Conservation (phyloP, 129 eudicot species). For the Flaveria linearis region DNA sequence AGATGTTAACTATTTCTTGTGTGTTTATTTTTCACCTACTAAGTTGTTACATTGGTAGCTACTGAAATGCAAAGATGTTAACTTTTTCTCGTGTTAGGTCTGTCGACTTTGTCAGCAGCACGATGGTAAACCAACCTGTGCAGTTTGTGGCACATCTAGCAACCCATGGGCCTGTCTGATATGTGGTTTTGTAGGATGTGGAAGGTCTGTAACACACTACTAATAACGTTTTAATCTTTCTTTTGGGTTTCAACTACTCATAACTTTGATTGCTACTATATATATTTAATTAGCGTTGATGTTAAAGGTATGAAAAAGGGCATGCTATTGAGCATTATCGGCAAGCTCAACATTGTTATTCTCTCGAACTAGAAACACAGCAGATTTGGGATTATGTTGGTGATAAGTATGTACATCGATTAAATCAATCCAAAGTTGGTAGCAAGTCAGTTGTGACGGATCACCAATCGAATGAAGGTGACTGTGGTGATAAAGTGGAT, state of each 20-base stretch:
- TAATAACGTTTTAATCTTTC: neutral
- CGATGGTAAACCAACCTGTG: conserved; percentile 77
- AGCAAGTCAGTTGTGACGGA: conserved; percentile 54
- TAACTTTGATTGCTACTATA: conserved; percentile 5
- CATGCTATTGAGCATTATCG: conserved; percentile 84
- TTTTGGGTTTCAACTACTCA: neutral
- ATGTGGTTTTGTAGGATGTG: conserved; percentile 98
- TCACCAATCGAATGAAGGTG: conserved; percentile 59
- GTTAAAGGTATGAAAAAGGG: conserved; percentile 65
- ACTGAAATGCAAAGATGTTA: neutral
- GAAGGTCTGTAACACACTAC: conserved; percentile 53
- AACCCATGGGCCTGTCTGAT: conserved; percentile 88
- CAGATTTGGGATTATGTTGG: conserved; percentile 98
- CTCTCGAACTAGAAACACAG: conserved; percentile 81
- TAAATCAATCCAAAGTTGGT: conserved; percentile 83
- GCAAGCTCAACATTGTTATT: conserved; percentile 72
- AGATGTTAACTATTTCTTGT: conserved; percentile 8
- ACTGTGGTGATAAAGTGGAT: conserved; percentile 63
- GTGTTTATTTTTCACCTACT: neutral
- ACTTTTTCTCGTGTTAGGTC: conserved; percentile 49
- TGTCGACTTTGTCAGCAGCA: conserved; percentile 86
- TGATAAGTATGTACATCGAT: conserved; percentile 85
- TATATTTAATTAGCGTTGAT: conserved; percentile 3
- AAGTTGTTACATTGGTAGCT: neutral
- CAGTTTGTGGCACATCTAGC: conserved; percentile 65